Base-by-base conservation (phyloP, 495 filamentous ascomycete genomes). In the Niebla homalea region DNA sequence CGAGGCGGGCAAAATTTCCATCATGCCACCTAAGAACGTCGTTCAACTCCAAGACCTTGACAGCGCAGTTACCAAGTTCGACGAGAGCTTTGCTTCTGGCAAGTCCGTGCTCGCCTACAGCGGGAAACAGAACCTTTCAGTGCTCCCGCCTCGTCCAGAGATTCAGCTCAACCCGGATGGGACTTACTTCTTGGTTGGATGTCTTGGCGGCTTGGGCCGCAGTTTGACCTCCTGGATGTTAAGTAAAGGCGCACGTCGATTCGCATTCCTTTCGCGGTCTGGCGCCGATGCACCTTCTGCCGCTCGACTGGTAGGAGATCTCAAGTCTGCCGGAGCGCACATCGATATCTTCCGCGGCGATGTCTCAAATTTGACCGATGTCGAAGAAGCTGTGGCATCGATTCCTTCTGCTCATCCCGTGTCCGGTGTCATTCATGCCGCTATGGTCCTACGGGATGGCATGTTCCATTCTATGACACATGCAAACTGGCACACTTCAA, bases 151-250 rank as follows among this genome's bases (percentile, higher is more conserved):
- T 5, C 47, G 40, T 18, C 46, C 42, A 18, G 16, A 23, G n/a
- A 21, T 22, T 5, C 25, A 0, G 4, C 21, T 51, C 16, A n/a
- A 29, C 36, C n/a, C 67, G 2, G 63, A 78, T 56, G 74, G 67
- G 1, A 69, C 71, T 3, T 83, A 84, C 54, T 60, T 85, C 23
- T 59, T 85, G 10, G 68, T 78, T 43, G 78, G 80, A 15, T 77
- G 80, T 26, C 71, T 81, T 2, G 80, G 80, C n/a, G 80, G 80
- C 26, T 64, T 85, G 3, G 80, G 79, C n/a, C 66, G 76, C 43
- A 73, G 71, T 52, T 63, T 82, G 40, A 62, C 74, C 0, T 59
- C 58, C 0, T 81, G 75, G 77, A 80, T 84, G 75, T 64, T 73
- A 4, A 57, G 66, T 15, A 67, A 70, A 21, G 79, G 79, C 3